Evolutionary conservation across 768 basidiomycete genomes (phyloP).

Genomic region (Lactarius deliciosus): DNA sequence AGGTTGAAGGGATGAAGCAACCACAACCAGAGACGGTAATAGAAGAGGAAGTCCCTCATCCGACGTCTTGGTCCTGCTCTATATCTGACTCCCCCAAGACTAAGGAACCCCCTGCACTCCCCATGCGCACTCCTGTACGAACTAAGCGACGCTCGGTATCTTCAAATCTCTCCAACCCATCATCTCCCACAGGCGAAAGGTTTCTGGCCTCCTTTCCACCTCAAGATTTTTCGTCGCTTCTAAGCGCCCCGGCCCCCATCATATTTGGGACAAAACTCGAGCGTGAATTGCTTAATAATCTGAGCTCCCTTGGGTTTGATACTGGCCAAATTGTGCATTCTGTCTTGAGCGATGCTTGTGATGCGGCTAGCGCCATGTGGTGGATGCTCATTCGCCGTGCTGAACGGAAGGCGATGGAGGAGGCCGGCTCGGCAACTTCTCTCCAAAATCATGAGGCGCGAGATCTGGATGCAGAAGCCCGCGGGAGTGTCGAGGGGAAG

Average conservation of each 20-base stretch:
- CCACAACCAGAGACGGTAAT: conserved; percentile 49
- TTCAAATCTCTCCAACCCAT: conserved; percentile 71
- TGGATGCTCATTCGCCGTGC: conserved; percentile 91
- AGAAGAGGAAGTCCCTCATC: conserved; percentile 46
- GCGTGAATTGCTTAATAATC: conserved; percentile 69
- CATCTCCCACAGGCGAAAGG: conserved; percentile 43
- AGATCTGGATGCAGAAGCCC: conserved; percentile 28
- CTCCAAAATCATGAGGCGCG: conserved; percentile 12
- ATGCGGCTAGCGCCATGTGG: conserved; percentile 88
- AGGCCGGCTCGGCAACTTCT: conserved; percentile 31
- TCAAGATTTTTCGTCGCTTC: conserved; percentile 61
- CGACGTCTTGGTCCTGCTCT: conserved; percentile 32
- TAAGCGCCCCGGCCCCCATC: conserved; percentile 66
- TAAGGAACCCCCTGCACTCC: conserved; percentile 54
- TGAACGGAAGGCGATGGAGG: conserved; percentile 55
- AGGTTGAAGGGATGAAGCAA: conserved; percentile 35
- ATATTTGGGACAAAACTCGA: conserved; percentile 88
- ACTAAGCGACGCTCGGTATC: conserved; percentile 96
- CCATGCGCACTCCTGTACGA: conserved; percentile 85
- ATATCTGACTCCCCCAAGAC: conserved; percentile 33
- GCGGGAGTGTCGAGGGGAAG: conserved; percentile 29
- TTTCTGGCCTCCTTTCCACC: conserved; percentile 40
- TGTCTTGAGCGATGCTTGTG: conserved; percentile 89
- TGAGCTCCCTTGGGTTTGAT: conserved; percentile 83
- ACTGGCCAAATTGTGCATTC: conserved; percentile 95